A percentile compares a stretch with the other conserved stretches of the same genome.
phyloP scores from a whole-genome alignment of 371 early-diverging fungal genomes.

The Mucor plumbeus region DNA sequence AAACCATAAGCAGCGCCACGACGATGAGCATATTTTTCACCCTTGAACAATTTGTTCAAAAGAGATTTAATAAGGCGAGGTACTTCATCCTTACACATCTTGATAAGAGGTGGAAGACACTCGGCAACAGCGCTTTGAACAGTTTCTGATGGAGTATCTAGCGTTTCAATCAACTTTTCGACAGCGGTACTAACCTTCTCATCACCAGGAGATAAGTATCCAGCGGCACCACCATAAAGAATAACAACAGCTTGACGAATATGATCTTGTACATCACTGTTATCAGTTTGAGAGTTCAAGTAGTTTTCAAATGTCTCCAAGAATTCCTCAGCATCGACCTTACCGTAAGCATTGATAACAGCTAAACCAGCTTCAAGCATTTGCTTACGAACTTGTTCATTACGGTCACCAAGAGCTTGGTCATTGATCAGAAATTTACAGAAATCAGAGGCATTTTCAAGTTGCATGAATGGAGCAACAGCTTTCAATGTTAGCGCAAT shows the following conservation, averaged over 20 bases:
- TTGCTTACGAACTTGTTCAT: conserved; percentile 76
- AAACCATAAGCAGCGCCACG: conserved; percentile 97
- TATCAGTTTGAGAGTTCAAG: conserved; percentile 65
- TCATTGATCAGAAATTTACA: conserved; percentile 81
- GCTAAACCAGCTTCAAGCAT: conserved; percentile 92
- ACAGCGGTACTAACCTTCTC: conserved; percentile 82
- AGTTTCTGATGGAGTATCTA: conserved; percentile 93
- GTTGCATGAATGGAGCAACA: conserved; percentile 69
- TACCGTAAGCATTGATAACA: conserved; percentile 77
- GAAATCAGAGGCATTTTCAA: conserved; percentile 60
- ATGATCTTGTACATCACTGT: conserved; percentile 72
- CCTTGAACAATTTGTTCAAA: conserved; percentile 72
- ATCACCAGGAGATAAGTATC: conserved; percentile 78
- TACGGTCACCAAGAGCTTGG: conserved; percentile 88
- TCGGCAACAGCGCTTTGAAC: conserved; percentile 95
- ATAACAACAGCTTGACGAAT: conserved; percentile 93
- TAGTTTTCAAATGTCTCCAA: conserved; percentile 81
- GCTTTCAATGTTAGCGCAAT: conserved; percentile 77
- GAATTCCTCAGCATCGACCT: conserved; percentile 65
- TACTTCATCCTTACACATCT: conserved; percentile 67
- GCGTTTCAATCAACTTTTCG: conserved; percentile 84
- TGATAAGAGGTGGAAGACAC: conserved; percentile 93
- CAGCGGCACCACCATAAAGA: conserved; percentile 89
- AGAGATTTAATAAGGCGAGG: conserved; percentile 69
- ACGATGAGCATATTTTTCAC: conserved; percentile 85